Percentiles rank a stretch among this genome's conserved stretches.
phyloP scores from a whole-genome alignment of 208 protist species.

The Trypanosoma scelopori region DNA sequence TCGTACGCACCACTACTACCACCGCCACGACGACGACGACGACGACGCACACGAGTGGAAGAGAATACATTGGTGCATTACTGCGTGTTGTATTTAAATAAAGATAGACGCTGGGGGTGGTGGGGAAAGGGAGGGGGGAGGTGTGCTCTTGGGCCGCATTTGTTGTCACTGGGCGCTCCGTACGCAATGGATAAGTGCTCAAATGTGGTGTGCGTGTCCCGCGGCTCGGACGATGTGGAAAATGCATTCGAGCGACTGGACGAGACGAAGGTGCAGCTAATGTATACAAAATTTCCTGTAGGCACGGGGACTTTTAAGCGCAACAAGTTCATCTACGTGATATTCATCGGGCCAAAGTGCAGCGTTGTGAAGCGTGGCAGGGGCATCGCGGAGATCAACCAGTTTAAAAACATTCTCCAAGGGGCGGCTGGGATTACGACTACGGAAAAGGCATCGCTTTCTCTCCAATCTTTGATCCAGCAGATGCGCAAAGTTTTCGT shows the following conservation, averaged over 20 bases:
- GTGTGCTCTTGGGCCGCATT: no score
- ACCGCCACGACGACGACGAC: no score
- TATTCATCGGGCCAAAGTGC: slow-evolving; percentile 72
- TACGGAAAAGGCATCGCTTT: slow-evolving; percentile 59
- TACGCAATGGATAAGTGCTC: not conserved
- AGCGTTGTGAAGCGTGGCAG: slow-evolving; percentile 75
- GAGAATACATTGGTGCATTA: no score
- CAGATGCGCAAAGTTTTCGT: slow-evolving; percentile 76
- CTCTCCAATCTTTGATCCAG: slow-evolving; percentile 60
- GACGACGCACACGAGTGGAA: no score
- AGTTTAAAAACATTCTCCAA: slow-evolving; percentile 50
- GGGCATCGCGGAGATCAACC: slow-evolving; percentile 61
- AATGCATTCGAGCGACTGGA: slow-evolving; percentile 63
- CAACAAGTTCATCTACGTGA: slow-evolving; percentile 83
- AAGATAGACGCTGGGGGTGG: no score
- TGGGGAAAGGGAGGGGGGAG: no score
- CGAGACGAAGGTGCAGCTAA: slow-evolving; percentile 71
- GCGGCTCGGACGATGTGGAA: slow-evolving; percentile 68
- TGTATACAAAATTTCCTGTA: slow-evolving; percentile 81
- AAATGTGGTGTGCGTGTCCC: slow-evolving; percentile 50
- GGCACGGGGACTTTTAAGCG: slow-evolving; percentile 85
- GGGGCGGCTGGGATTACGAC: slow-evolving; percentile 65
- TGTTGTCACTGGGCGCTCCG: not conserved
- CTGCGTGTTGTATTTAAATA: no score
- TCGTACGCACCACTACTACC: no score